Evolutionary conservation across 1,284 basidiomycete genomes (phyloP), one percentile per base, ranked within the genome.

Genomic region (Tetrapyrgos nigripes): DNA sequence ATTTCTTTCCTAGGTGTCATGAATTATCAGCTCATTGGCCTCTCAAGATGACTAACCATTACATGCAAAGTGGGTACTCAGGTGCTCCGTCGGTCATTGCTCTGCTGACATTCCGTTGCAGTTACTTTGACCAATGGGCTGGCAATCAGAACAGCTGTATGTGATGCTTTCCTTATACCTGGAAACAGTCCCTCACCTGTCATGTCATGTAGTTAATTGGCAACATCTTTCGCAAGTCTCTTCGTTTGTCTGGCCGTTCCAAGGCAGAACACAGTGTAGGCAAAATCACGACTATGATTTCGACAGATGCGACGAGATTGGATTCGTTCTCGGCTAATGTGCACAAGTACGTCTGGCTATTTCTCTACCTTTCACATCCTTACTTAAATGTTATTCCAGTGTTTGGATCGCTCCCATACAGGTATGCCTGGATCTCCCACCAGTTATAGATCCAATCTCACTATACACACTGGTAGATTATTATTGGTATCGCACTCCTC

Each of bases 161-260:
- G 73, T 29, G n/a, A 24, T 52, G 40, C 19, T 2, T 24, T 31
- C 11, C 57, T 43, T 19, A 19, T 47, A 5, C 27, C n/a, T n/a
- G n/a, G 51, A 59, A 58, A 50, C 48, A 35, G 59, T 57, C 54
- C 50, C 66, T 57, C 23, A 23, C n/a, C 9, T 51, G 29, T 45
- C 21, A 47, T 17, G 6, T 19, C 19, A 53, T 64, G 11, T 62
- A 79, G 75, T 62, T 86, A 51, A 83, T 86, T 63, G 78, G 83
- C n/a, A 72, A 77, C 51, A 80, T 88, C 53, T 85, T 84, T 68
- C 74, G 80, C 28, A 83, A 85, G 61, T 79, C 83, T 0, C 76
- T 86, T 35, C 77, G 80, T 31, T 76, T 88, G 43, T 82, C 79
- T 35, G 81, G 81, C 26, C 80, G 83, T n/a, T 79, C 79, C 17